Evolutionary conservation across 2,329 filamentous ascomycete genomes (phyloP).

Genomic region (Ceratocystis papillata): DNA sequence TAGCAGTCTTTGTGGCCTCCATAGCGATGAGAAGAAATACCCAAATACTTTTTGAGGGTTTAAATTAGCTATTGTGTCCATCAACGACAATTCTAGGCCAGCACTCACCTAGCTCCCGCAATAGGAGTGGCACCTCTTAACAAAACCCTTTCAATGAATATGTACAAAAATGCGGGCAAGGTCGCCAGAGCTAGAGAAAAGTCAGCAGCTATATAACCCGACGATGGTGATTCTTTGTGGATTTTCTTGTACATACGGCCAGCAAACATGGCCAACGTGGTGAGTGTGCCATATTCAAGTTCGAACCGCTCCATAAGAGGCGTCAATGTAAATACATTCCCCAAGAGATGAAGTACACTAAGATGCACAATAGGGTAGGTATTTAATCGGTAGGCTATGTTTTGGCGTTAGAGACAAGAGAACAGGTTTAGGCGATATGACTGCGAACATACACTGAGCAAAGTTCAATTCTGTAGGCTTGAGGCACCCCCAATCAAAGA

Average conservation of each 20-base stretch:
- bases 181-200: slow-evolving; percentile 56
- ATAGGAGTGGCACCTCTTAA: slow-evolving; percentile 61
- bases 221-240: not conserved
- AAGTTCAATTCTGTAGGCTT: slow-evolving; percentile 57
- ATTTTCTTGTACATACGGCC: slow-evolving; percentile 54
- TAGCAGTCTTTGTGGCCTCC: slow-evolving; percentile 78
- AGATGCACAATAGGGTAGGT: slow-evolving; percentile 82
- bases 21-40: slow-evolving; percentile 77
- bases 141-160: slow-evolving; percentile 63
- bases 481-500: slow-evolving; percentile 67
- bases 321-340: slow-evolving; percentile 69
- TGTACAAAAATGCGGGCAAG: slow-evolving; percentile 71
- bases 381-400: slow-evolving; percentile 77
- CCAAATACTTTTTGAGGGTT: slow-evolving; percentile 56
- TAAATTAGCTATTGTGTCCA: not conserved
- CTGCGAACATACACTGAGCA: slow-evolving; percentile 17
- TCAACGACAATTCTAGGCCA: not conserved
- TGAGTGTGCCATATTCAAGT: slow-evolving; percentile 79
- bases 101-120: slow-evolving; percentile 65
- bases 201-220: slow-evolving; percentile 12
- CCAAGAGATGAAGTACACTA: slow-evolving; percentile 65
- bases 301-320: slow-evolving; percentile 94
- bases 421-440: not conserved
- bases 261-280: slow-evolving; percentile 75
- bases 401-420: not conserved